Percentiles rank a stretch among this genome's conserved stretches.
These are phyloP conservation scores for Begonia peltatifolia DNA, from an alignment of 306 rosid genomes.

Conservation along the genomic window DNA sequence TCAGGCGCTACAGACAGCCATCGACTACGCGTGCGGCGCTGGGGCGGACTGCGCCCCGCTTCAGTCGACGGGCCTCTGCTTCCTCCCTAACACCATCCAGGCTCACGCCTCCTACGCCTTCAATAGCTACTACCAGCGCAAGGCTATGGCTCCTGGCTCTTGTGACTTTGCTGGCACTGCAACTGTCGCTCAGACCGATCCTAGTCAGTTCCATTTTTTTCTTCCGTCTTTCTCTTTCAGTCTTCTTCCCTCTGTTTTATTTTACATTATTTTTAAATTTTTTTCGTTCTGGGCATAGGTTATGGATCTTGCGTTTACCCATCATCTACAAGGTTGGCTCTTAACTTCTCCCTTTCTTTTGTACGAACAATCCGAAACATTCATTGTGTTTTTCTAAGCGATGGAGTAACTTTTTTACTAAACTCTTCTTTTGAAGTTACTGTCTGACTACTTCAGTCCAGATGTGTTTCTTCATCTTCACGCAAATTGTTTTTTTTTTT, in stretches of 20 bases:
- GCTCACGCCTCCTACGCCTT: conserved; percentile 94
- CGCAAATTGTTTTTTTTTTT: conserved; percentile 29
- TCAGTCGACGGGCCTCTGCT: conserved; percentile 54
- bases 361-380: background rate
- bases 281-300: conserved; percentile 25
- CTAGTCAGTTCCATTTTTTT: conserved; percentile 27
- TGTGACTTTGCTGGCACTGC: conserved; percentile 68
- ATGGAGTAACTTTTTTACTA: background rate
- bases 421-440: background rate
- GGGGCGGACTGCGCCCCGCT: conserved; percentile 69
- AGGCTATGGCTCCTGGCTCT: conserved; percentile 53
- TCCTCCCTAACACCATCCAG: conserved; percentile 75
- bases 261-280: background rate
- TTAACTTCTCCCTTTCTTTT: background rate
- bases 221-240: background rate
- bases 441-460: background rate
- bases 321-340: conserved; percentile 51
- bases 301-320: conserved; percentile 97
- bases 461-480: conserved; percentile 41
- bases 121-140: conserved; percentile 55
- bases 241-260: background rate
- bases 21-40: conserved; percentile 68
- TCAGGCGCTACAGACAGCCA: conserved; percentile 43
- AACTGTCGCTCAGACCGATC: conserved; percentile 74
- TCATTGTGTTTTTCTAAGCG: background rate